Evolutionary conservation across 2,329 filamentous ascomycete genomes (phyloP).

Genomic region (Corynespora cassiicola): DNA sequence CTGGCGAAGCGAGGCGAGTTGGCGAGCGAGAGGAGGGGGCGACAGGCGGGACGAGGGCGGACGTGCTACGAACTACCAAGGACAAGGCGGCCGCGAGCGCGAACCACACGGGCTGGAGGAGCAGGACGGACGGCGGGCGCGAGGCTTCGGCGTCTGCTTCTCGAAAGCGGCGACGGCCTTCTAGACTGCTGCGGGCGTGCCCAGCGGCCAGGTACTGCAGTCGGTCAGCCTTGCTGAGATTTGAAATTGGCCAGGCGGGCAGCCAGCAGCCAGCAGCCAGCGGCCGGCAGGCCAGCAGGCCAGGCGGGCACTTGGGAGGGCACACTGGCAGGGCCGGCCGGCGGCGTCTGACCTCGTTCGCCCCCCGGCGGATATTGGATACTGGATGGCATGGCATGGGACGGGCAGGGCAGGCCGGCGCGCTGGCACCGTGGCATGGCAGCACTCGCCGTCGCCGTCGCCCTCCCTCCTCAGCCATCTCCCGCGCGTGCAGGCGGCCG

Average conservation of each 20-base stretch:
- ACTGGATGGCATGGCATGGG: conserved; percentile 11
- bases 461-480: no score
- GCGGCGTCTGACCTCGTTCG: conserved; percentile 18
- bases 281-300: conserved; percentile 11
- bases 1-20: conserved; percentile 9
- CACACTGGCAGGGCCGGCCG: conserved; percentile 14
- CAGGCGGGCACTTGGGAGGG: conserved; percentile 17
- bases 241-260: no score
- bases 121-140: conserved; percentile 6
- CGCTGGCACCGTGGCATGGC: conserved; percentile 17
- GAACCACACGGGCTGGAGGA: conserved; percentile 14
- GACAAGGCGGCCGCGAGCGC: no score
- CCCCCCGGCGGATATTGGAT: conserved; percentile 20
- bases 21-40: no score
- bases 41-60: no score
- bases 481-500: no score
- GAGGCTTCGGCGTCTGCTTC: conserved; percentile 16
- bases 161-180: no score
- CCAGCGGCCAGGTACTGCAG: conserved; percentile 20
- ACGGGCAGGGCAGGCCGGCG: conserved; percentile 10
- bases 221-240: conserved; percentile 25
- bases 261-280: no score
- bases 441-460: no score
- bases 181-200: no score
- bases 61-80: no score